A percentile compares a stretch with the other conserved stretches of the same genome.
These are phyloP conservation scores for Aspergillus transmontanensis DNA, from an alignment of 2,329 filamentous ascomycete genomes.

Conservation along the genomic window DNA sequence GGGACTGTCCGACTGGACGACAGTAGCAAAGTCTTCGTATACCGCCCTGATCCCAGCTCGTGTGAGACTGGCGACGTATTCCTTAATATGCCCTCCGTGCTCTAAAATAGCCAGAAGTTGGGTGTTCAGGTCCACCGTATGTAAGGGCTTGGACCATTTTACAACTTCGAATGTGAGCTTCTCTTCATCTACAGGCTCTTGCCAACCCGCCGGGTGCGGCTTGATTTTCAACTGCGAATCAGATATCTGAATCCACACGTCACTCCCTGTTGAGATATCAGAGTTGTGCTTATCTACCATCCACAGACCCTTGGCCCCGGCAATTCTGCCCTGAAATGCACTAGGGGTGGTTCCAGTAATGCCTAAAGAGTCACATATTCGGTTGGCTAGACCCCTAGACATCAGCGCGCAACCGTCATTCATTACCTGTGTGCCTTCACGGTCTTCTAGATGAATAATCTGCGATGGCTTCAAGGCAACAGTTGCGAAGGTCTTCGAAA, in stretches of 20 bases:
- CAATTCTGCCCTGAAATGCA: slow-evolving; percentile 60
- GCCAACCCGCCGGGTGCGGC: slow-evolving; percentile 40
- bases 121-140: slow-evolving; percentile 52
- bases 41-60: slow-evolving; percentile 38
- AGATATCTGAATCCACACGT: slow-evolving; percentile 59
- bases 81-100: slow-evolving; percentile 51
- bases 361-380: slow-evolving; percentile 49
- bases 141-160: slow-evolving; percentile 48
- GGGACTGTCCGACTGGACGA: slow-evolving; percentile 39
- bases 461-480: slow-evolving; percentile 39
- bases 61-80: slow-evolving; percentile 47
- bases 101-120: slow-evolving; percentile 59
- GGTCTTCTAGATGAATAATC: slow-evolving; percentile 38
- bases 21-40: slow-evolving; percentile 37
- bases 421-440: slow-evolving; percentile 39
- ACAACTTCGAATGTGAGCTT: slow-evolving; percentile 61
- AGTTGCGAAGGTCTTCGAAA: slow-evolving; percentile 48
- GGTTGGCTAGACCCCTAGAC: slow-evolving; percentile 52
- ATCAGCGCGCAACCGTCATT: slow-evolving; percentile 59
- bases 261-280: slow-evolving; percentile 24
- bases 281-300: slow-evolving; percentile 51
- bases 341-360: slow-evolving; percentile 49
- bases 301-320: slow-evolving; percentile 65
- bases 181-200: slow-evolving; percentile 38
- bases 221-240: slow-evolving; percentile 62